Evolutionary conservation across 208 protist genomes (phyloP).

Genomic region (Strigomonas culicis): DNA sequence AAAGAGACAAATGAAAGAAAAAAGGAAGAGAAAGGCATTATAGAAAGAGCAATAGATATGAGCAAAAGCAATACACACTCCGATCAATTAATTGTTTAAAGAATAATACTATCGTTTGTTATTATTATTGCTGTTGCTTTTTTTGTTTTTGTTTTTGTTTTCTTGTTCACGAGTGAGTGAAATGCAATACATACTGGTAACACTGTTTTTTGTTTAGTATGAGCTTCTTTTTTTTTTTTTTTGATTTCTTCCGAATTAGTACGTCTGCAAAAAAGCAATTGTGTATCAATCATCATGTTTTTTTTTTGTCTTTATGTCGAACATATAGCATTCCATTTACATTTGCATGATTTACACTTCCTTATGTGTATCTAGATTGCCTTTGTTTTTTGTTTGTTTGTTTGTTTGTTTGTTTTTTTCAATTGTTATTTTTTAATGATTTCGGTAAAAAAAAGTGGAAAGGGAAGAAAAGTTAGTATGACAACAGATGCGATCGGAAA

Average conservation of each 20-base stretch:
- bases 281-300: no score
- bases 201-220: not conserved
- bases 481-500: not conserved
- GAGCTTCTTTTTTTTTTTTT: conserved; percentile 7
- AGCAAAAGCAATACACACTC: not conserved
- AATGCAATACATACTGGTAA: not conserved
- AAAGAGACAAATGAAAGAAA: conserved; percentile 9
- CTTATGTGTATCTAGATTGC: conserved; percentile 5
- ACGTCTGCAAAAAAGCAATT: no score
- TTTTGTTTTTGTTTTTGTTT: not conserved
- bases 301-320: not conserved
- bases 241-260: not conserved
- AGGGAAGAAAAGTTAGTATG: conserved; percentile 1
- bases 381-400: not conserved
- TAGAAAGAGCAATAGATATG: no score
- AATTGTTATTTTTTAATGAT: not conserved
- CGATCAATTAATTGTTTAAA: not conserved
- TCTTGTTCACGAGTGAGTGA: not conserved
- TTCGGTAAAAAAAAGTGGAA: conserved; percentile 5
- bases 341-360: not conserved
- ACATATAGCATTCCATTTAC: not conserved
- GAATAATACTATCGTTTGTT: not conserved
- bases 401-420: not conserved
- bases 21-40: not conserved
- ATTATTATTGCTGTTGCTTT: not conserved